Evolutionary conservation across 2,329 filamentous ascomycete genomes (phyloP), one percentile per base, ranked within the genome.

Genomic region (Chaetomium olivaceum): DNA sequence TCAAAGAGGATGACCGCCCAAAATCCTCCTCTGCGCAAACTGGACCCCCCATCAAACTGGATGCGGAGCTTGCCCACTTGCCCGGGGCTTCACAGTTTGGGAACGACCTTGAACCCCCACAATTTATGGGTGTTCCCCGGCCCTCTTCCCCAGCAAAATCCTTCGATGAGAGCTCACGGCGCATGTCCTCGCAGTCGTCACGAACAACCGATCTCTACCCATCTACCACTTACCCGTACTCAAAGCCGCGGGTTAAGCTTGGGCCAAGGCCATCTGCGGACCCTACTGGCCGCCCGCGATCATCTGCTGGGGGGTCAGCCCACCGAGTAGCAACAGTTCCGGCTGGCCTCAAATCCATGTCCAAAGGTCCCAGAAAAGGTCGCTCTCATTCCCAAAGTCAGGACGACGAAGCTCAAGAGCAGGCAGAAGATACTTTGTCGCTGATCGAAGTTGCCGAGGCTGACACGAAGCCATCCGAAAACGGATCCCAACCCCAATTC

Each of bases 191-290:
- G 1, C 84, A 87, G 71, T 83, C 84, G 14, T 76, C 80, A 27
- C 80, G 82, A 54, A 77, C 80, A 54, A 77, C 80, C 6, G 85
- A 88, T 12, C 71, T 83, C 39, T 83, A 83, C 73, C 80, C 77
- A 69, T 81, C 81, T 66, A 76, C 79, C 27, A 79, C 81, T 14
- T 85, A 85, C 69, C 75, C 77, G 50, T 83, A 82, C 70, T 79
- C 81, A 71, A 92, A 91, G 73, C 90, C 89, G 52, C 97, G 96
- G 76, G 89, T 97, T 63, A 97, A 96, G 78, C 85, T 97, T 52
- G 95, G 89, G 1, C 94, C 95, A 11, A 86, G 94, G 55, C 93
- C 93, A 29, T 94, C 92, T 2, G 75, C 88, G 51, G 89, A 92
- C 68, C 80, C 84, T 50, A 81, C 82, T 68, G 83, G 86, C 64